Base-by-base conservation (phyloP, 2,329 filamentous ascomycete species). In the Gnomoniopsis sp. region DNA sequence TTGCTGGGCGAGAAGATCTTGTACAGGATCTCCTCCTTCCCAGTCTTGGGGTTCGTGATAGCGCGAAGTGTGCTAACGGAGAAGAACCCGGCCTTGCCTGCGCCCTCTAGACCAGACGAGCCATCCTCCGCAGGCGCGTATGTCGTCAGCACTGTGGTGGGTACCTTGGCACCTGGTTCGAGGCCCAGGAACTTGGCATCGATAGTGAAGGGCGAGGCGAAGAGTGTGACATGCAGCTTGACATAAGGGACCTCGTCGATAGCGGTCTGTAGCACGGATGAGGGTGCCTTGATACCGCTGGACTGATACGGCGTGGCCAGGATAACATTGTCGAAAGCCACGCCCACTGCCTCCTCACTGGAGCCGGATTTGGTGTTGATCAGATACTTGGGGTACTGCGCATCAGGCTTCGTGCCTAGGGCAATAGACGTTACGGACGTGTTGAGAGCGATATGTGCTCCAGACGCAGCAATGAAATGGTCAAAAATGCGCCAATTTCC, bases 401-500 rank as follows among this genome's bases (percentile, higher is more conserved):
- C 69, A 6, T 66, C 71, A 60, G 68, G 72, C 59, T 69, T 74
- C n/a, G 76, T 72, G 10, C 77, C 72, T 55, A 82, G 77, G 1
- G 74, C 70, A 52, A 96, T 84, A 3, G 76, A 77, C 0, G 79
- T 78, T 1, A 97, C 88, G 0, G 83, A 79, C 0, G 88, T 89
- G 66, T 93, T 89, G 23, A 90, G 76, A 43, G 77, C 75, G 6
- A 93, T 64, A 0, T 77, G 72, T 0, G 89, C 86, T 3, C 80
- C 75, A 1, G 90, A 88, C 0, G 78, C 75, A 41, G 83, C 78
- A 1, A 93, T 76, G 89, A 97, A 96, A 48, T 80, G 76, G n/a
- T 88, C 82, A 69, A 99, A 99, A 56, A 99, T 96, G 66, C 85
- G 87, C 92, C 93, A 98, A 72, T 98, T 99, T 1, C 95, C 95